Percentiles rank a stretch among this genome's conserved stretches.
phyloP scores from a whole-genome alignment of 257 asterid species.

The Penstemon davidsonii region DNA sequence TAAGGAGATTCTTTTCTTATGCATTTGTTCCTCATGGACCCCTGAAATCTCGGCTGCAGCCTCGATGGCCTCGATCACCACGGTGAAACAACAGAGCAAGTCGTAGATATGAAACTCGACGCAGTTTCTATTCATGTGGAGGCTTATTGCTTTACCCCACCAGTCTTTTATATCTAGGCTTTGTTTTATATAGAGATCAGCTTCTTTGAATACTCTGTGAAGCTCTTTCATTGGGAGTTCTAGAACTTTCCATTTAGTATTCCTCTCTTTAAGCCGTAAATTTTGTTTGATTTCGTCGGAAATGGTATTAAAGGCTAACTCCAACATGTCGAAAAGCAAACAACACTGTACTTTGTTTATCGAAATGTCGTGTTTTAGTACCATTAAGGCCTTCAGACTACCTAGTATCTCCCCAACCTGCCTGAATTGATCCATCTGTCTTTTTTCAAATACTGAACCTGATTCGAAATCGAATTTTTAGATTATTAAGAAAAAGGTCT shows the following conservation, averaged over 20 bases:
- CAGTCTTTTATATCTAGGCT: conserved; percentile 69
- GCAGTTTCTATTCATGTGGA: conserved; percentile 64
- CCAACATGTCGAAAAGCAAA: conserved; percentile 61
- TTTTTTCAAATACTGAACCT: conserved; percentile 15
- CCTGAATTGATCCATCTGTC: conserved; percentile 76
- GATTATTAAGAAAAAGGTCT: background rate
- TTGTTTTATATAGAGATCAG: conserved; percentile 55
- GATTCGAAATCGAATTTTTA: background rate
- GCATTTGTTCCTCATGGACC: conserved; percentile 60
- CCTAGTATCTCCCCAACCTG: conserved; percentile 88
- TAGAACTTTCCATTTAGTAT: conserved; percentile 68
- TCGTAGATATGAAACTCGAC: conserved; percentile 75
- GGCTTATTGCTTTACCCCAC: conserved; percentile 83
- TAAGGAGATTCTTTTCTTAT: conserved; percentile 45
- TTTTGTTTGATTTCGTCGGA: conserved; percentile 61
- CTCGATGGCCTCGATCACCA: conserved; percentile 88
- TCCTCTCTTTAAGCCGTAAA: conserved; percentile 63
- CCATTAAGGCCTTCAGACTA: conserved; percentile 72
- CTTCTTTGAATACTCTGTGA: conserved; percentile 61
- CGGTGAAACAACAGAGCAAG: conserved; percentile 65
- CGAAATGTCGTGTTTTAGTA: conserved; percentile 67
- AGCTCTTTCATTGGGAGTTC: conserved; percentile 88
- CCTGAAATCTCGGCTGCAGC: conserved; percentile 79
- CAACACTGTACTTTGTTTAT: conserved; percentile 79
- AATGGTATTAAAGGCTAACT: conserved; percentile 62